Evolutionary conservation across 2,329 filamentous ascomycete genomes (phyloP), one percentile per base, ranked within the genome.

Genomic region (Thyridium curvatum): DNA sequence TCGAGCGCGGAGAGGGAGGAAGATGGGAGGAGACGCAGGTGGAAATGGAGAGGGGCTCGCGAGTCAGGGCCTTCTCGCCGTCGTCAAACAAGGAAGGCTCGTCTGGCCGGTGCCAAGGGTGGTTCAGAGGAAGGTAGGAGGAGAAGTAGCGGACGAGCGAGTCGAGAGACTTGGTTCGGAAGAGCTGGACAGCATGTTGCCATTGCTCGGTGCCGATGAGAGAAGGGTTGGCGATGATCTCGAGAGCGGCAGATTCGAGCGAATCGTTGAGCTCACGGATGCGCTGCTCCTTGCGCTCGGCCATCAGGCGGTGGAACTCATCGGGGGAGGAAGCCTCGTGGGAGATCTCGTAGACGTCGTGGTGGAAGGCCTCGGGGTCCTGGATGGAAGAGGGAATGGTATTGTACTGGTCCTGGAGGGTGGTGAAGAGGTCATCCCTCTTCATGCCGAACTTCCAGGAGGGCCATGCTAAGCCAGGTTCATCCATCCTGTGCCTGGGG

Each of bases 361-460:
- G 72, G 53, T 79, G 72, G 44, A 79, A 79, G 38, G 75, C 74
- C 45, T 77, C 71, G 46, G 72, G 70, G 56, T 79, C 75, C 51
- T 77, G 74, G 21, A 79, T 69, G 34, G 68, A 62, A 37, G 70
- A 71, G 37, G 69, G 60, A 39, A 78, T 61, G 35, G 75, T 79
- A 59, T 79, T 79, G 60, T 77, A 79, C 53, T 72, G 69, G 46
- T 77, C 70, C 50, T 79, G 72, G 12, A 79, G 68, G 38, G 68
- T 73, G 38, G 69, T 72, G 53, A 71, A 71, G 57, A 79, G 70
- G 51, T 77, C 74, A 41, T 71, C 68, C 53, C 68, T 68, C 65
- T 74, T 77, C 68, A 79, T 69, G 52, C 73, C 74, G 63, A 79
- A 79, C 57, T 79, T 79, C 74, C 75, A 79, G 50, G 70, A 68